Evolutionary conservation across 2,329 filamentous ascomycete genomes (phyloP), one percentile per base, ranked within the genome.

Genomic region (Cladosporium phlei): DNA sequence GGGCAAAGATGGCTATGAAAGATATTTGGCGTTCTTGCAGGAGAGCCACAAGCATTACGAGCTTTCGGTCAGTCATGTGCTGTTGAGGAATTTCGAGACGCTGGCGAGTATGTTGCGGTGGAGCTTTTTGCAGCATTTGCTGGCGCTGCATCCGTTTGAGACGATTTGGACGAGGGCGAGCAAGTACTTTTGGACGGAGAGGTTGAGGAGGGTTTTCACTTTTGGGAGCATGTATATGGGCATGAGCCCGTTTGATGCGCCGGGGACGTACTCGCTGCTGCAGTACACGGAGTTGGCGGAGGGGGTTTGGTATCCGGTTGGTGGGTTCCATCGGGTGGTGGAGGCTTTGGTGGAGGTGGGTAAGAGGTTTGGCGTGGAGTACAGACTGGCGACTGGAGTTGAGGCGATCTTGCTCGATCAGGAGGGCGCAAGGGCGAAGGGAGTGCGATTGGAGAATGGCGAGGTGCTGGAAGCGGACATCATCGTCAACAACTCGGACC

Each of bases 201-300:
- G 83, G 48, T 59, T 88, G 57, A 71, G 85, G 50, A 69, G 83
- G 20, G 83, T 85, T 0, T 88, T 88, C 54, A 88, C 85, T 0
- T 88, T 88, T 64, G 83, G 79, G 17, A 87, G 82, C 56, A 89
- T 88, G 85, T 88, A 89, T 59, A 85, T 88, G 80, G 85, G 85
- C 0, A 88, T 88, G 85, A 82, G 75, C 46, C 85, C 85, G 0
- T 88, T 85, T 59, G 82, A 86, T 59, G 84, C 85, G 0, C 85
- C 85, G 0, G 83, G 80, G 3, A 88, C 85, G 2, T 88, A 88
- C 66, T 82, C 77, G 38, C 64, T 88, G 49, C 68, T 88, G 42
- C 85, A 88, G 64, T 88, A 88, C 61, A 85, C 85, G 0, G 85
- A 88, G 66, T 66, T 87, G 24, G 80, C 82, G 0, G 83, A 89